phyloP scores from a whole-genome alignment of 306 rosid species.

The Vigna unguiculata region DNA sequence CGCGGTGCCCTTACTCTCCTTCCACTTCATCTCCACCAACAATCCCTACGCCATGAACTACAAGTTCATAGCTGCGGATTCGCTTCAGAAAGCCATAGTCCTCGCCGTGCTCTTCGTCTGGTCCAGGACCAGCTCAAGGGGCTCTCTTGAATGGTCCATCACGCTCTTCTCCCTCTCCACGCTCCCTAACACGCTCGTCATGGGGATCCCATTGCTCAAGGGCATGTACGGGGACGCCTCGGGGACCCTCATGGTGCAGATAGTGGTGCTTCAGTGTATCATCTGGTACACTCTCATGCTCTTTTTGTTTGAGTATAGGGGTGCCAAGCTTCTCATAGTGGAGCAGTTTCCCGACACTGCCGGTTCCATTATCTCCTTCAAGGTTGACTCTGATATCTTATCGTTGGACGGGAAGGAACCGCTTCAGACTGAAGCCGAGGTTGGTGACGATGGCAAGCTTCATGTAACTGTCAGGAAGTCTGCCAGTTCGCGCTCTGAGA shows the following conservation, averaged over 20 bases:
- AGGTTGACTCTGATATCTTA: constrained; percentile 79
- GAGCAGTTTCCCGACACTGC: constrained; percentile 93
- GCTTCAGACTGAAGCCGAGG: constrained; percentile 77
- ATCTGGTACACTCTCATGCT: constrained; percentile 86
- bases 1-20: constrained; percentile 85
- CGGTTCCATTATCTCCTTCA: constrained; percentile 71
- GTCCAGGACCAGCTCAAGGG: constrained; percentile 63
- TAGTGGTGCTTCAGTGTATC: constrained; percentile 83
- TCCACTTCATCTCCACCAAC: constrained; percentile 86
- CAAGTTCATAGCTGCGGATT: constrained; percentile 80
- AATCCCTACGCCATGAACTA: constrained; percentile 82
- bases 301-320: constrained; percentile 83
- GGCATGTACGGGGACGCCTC: constrained; percentile 81
- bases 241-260: constrained; percentile 76
- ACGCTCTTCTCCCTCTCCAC: constrained; percentile 84
- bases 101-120: constrained; percentile 58
- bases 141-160: constrained; percentile 80
- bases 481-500: constrained; percentile 70
- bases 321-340: constrained; percentile 71
- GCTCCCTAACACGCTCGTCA: constrained; percentile 83
- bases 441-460: constrained; percentile 84
- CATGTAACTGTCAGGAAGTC: constrained; percentile 78
- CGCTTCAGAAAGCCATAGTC: constrained; percentile 69
- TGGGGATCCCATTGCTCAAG: constrained; percentile 82
- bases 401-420: constrained; percentile 86